These are phyloP conservation scores for Paracoccidioides brasiliensis DNA, from an alignment of 2,329 filamentous ascomycete genomes.

Conservation along the genomic window DNA sequence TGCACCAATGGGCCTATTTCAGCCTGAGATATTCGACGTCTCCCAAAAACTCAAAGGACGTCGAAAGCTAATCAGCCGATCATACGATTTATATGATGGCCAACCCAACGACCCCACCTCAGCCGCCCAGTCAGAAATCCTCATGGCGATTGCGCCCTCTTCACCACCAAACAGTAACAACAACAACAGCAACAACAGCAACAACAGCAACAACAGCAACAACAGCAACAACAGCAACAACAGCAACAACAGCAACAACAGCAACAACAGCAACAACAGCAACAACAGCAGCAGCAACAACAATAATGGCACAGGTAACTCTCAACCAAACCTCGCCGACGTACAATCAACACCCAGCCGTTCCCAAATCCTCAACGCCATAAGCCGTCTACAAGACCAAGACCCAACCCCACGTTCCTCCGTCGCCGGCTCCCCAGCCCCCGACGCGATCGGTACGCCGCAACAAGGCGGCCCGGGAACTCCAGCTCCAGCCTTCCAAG, in stretches of 20 bases:
- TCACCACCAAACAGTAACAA: constrained; percentile 15
- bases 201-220: constrained; percentile 17
- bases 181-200: constrained; percentile 14
- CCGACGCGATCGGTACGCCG: constrained; percentile 60
- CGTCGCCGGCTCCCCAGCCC: constrained; percentile 73
- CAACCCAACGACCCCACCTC: constrained; percentile 86
- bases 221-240: constrained; percentile 16
- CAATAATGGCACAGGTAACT: constrained; percentile 18
- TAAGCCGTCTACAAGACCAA: constrained; percentile 53
- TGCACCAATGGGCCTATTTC: constrained; percentile 86
- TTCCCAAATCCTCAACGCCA: constrained; percentile 54
- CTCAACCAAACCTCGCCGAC: constrained; percentile 26
- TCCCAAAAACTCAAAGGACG: constrained; percentile 64
- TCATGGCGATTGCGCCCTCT: constrained; percentile 38
- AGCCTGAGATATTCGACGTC: constrained; percentile 76
- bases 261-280: constrained; percentile 17
- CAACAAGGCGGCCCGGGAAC: constrained; percentile 34
- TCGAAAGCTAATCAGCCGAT: constrained; percentile 69
- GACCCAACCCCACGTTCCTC: constrained; percentile 74
- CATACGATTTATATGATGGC: constrained; percentile 86
- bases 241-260: constrained; percentile 16
- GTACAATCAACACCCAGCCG: constrained; percentile 34
- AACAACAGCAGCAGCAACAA: constrained; percentile 16
- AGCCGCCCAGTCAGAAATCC: constrained; percentile 60
- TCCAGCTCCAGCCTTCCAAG: constrained; percentile 22